These are phyloP conservation scores for Lactifluus echinatus DNA, from an alignment of 768 basidiomycete genomes.

Conservation along the genomic window DNA sequence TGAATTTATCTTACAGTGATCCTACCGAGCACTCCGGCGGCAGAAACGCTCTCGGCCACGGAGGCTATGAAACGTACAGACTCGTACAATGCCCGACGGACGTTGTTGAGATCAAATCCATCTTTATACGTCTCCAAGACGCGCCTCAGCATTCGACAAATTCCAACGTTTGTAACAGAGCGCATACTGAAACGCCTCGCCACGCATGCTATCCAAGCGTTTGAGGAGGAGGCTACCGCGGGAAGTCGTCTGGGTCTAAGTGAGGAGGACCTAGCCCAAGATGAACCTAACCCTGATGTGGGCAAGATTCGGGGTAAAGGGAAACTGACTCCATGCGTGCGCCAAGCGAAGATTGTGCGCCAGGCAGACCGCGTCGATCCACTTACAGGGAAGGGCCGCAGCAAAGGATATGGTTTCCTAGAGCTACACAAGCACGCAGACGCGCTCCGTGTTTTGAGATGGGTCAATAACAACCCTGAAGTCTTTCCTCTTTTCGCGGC, in stretches of 20 bases:
- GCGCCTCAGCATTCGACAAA: conserved; percentile 86
- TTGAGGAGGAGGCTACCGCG: conserved; percentile 67
- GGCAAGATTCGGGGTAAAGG: conserved; percentile 26
- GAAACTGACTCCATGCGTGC: conserved; percentile 26
- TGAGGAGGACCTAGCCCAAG: conserved; percentile 55
- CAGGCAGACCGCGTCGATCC: conserved; percentile 85
- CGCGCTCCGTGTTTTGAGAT: conserved; percentile 82
- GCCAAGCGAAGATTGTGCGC: conserved; percentile 86
- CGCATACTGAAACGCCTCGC: conserved; percentile 83
- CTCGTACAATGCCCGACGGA: conserved; percentile 79
- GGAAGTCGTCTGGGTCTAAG: conserved; percentile 52
- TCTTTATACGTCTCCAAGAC: conserved; percentile 92
- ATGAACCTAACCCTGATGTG: conserved; percentile 20
- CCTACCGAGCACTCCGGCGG: conserved; percentile 77
- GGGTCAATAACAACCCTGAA: conserved; percentile 85
- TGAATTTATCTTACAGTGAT: conserved; percentile 50
- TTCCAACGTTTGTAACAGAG: conserved; percentile 87
- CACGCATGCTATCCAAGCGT: conserved; percentile 67
- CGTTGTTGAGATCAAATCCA: conserved; percentile 83
- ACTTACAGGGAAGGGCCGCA: conserved; percentile 76
- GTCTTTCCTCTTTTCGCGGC: conserved; percentile 54
- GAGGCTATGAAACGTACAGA: conserved; percentile 81
- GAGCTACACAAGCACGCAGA: conserved; percentile 86
- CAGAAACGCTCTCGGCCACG: conserved; percentile 53
- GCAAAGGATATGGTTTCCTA: conserved; percentile 93